phyloP scores from a whole-genome alignment of 495 filamentous ascomycete genomes.

The Lasiosphaeria hispida region DNA sequence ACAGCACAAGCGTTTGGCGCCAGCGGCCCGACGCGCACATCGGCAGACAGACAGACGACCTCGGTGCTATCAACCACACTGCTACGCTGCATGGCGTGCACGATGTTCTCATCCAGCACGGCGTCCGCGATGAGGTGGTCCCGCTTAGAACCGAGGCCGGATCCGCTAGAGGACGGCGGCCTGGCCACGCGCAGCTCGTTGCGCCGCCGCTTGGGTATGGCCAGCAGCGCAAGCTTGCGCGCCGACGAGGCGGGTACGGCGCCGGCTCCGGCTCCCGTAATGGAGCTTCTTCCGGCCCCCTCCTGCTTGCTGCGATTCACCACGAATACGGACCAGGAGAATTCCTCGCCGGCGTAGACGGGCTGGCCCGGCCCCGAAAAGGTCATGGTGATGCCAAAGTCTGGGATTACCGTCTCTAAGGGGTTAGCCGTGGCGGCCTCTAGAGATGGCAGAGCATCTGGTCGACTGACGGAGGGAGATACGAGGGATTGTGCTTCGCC shows the following conservation, averaged over 20 bases:
- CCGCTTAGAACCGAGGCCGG: conserved; percentile 16
- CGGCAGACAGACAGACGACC: conserved; percentile 76
- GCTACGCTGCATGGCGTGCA: conserved; percentile 79
- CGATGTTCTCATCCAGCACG: conserved; percentile 77
- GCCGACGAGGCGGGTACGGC: conserved; percentile 38
- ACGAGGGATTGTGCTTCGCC: conserved; percentile 43
- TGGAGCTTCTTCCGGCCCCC: not conserved
- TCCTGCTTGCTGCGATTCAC: conserved; percentile 65
- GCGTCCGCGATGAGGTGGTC: conserved; percentile 61
- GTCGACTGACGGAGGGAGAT: conserved; percentile 47
- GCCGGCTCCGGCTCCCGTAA: conserved; percentile 8
- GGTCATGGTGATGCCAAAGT: conserved; percentile 74
- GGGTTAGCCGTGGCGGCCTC: conserved; percentile 44
- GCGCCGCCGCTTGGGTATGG: conserved; percentile 72
- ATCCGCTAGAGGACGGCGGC: conserved; percentile 46
- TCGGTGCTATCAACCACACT: conserved; percentile 69
- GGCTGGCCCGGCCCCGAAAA: conserved; percentile 56
- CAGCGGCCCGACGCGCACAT: conserved; percentile 77
- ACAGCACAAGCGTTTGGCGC: conserved; percentile 76
- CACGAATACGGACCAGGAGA: conserved; percentile 85
- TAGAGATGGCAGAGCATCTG: conserved; percentile 53
- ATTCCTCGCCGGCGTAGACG: conserved; percentile 66
- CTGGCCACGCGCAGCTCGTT: conserved; percentile 60
- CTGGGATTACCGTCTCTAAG: conserved; percentile 47
- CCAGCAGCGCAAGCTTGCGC: conserved; percentile 77